Base-by-base conservation (phyloP, 305 asterid species). In the Fraxinus xanthoxyloides region DNA sequence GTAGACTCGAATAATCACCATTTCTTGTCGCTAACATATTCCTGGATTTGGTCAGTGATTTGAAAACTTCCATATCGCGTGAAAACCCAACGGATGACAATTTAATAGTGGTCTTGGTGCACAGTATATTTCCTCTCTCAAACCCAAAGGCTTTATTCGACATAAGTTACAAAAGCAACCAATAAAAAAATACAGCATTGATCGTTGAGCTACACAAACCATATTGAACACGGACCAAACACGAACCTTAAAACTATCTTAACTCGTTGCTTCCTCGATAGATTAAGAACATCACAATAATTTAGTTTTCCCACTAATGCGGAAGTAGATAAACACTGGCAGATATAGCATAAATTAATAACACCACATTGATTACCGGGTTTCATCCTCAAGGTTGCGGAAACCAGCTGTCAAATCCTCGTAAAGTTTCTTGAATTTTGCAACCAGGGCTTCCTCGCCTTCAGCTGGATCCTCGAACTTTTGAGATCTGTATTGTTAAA, bases 401-500 rank as follows among this genome's bases (percentile, higher is more conserved):
- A 95, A 95, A 79, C 99, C 99, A 82, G 98, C 92, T 17, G 91
- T 88, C 84, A 95, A 82, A 85, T 95, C 99, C 3, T 95, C 99
- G 17, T 91, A 3, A 46, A 95, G 98, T 89, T 95, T 95, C 92
- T 91, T 86, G 77, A 95, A 95, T 73, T 95, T 95, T 0, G 83
- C 95, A 51, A 93, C 86, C 79, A 95, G 87, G 54, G 79, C 87
- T 0, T 90, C 97, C 88, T 95, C 99, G 31, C 99, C 99, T 89
- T 95, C 99, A 6, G 97, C 99, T 65, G 99, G 99, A 76, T 95
- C 99, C 91, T 95, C 99, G 8, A 95, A 95, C 86, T 95, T 95
- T 89, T 95, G 99, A 7, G 98, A 95, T 84, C 99, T 95, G 93
- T 75, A 83, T 74, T 19, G 54, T 79, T 69, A 6, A 32, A 59